A percentile compares a stretch with the other conserved stretches of the same genome.
phyloP scores from a whole-genome alignment of 495 filamentous ascomycete genomes.

The Aspergillus baeticus region DNA sequence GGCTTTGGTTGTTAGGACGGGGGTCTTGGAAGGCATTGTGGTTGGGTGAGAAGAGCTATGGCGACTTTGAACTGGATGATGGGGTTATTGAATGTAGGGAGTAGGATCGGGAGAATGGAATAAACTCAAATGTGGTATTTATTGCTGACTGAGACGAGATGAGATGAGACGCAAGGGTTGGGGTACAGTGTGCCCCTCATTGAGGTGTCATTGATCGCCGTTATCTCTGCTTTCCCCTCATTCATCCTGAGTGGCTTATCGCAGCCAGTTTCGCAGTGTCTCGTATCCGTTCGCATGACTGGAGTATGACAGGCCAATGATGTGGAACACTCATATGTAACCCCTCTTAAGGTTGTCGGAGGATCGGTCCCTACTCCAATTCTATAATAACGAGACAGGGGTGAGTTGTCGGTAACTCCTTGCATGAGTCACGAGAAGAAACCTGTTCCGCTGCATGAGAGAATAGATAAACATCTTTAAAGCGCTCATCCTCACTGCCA shows the following conservation, averaged over 20 bases:
- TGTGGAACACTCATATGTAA: not conserved
- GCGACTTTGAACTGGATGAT: too few species aligned
- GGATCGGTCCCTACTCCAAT: not conserved
- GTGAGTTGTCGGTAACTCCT: not conserved
- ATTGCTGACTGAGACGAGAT: not conserved
- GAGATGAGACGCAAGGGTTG: not conserved
- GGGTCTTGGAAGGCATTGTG: conserved; percentile 30
- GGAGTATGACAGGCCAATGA: not conserved
- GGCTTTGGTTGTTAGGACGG: conserved; percentile 49
- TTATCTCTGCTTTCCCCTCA: not conserved
- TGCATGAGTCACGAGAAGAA: not conserved
- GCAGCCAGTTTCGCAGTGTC: too few species aligned
- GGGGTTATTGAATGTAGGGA: not conserved
- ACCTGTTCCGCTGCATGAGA: not conserved
- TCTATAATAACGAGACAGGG: not conserved
- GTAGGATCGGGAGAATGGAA: not conserved
- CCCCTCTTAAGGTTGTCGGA: not conserved
- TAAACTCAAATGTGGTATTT: not conserved
- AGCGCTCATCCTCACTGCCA: not conserved
- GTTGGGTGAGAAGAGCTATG: not conserved
- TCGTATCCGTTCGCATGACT: not conserved
- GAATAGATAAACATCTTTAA: not conserved
- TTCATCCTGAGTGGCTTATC: not conserved
- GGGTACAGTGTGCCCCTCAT: conserved; percentile 1
- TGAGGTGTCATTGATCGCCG: not conserved